Evolutionary conservation across 768 basidiomycete genomes (phyloP), one percentile per base, ranked within the genome.

Genomic region (Hypholoma sublateritium): DNA sequence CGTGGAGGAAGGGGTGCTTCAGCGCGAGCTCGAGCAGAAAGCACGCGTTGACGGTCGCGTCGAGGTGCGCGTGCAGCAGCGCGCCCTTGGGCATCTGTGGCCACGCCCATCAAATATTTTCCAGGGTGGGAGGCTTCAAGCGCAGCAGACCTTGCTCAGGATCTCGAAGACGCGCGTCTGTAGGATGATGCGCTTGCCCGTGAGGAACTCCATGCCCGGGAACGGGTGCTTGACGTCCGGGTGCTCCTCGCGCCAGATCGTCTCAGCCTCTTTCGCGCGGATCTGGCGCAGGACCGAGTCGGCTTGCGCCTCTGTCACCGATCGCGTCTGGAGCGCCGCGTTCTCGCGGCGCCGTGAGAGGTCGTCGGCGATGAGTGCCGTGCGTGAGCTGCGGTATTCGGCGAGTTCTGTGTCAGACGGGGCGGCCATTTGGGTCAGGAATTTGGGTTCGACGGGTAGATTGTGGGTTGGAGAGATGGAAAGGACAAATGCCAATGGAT

Each of bases 71-170:
- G 61, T 92, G 89, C 13, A 93, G 73, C 3, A 92, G 75, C 1
- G 80, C 88, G 39, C 90, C 91, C 70, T 91, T 92, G 2, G 90
- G 90, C 87, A 92, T 89, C 87, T 88, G 17, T 53, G 41, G n/a
- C 19, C 39, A 44, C 41, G 43, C 25, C 11, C 28, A 17, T 37
- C 19, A 51, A 46, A 5, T 41, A 16, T 19, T 22, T 39, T 32
- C 17, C 3, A 50, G 47, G 44, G 32, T 39, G 19, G 14, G 5
- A 39, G 7, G 19, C 8, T 14, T 24, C 9, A 42, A 36, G 17
- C 6, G 28, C 28, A 21, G 32, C 42, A 50, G 36, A 81, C 88
- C 80, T 85, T 86, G 63, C 73, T 77, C 55, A 91, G 63, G 25
- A 89, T 76, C 37, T 81, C 63, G 62, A 88, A 91, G 25, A 91